Percentiles rank a stretch among this genome's conserved stretches.
Evolutionary conservation across 148 eudicot genomes (phyloP).

Genomic region (Polygonum aviculare): DNA sequence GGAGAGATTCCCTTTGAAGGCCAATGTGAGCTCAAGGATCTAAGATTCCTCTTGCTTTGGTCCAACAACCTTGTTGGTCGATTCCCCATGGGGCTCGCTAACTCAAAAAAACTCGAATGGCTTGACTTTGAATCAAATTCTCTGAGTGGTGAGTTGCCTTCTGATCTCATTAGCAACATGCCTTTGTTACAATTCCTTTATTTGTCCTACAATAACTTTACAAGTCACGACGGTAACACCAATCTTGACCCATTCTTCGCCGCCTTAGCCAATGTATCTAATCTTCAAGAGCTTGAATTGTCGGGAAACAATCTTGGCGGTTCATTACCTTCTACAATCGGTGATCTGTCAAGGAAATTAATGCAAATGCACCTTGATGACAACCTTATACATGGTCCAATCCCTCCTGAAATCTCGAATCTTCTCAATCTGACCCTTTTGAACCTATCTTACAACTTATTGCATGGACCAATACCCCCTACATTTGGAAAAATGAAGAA

Average conservation of each 20-base stretch:
- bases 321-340: slow-evolving; percentile 41
- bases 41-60: slow-evolving; percentile 67
- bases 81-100: slow-evolving; percentile 47
- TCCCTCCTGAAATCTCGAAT: slow-evolving; percentile 61
- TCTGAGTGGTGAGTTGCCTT: slow-evolving; percentile 56
- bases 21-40: slow-evolving; percentile 47
- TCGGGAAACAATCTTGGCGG: slow-evolving; percentile 65
- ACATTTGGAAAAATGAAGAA: slow-evolving; percentile 37
- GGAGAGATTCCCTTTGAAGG: slow-evolving; percentile 50
- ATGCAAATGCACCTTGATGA: slow-evolving; percentile 62
- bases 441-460: slow-evolving; percentile 56
- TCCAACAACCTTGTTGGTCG: slow-evolving; percentile 47
- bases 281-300: slow-evolving; percentile 70
- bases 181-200: slow-evolving; percentile 49
- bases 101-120: slow-evolving; percentile 65
- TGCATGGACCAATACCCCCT: slow-evolving; percentile 54
- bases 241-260: slow-evolving; percentile 56
- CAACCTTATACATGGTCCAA: slow-evolving; percentile 51
- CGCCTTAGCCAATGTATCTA: slow-evolving; percentile 49
- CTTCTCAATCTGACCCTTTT: slow-evolving; percentile 63
- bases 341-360: slow-evolving; percentile 48
- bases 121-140: slow-evolving; percentile 58
- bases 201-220: slow-evolving; percentile 61
- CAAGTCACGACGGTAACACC: slow-evolving; percentile 55
- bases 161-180: slow-evolving; percentile 28